phyloP scores from a whole-genome alignment of 2,329 filamentous ascomycete species.

The Paecilomyces sp. region DNA sequence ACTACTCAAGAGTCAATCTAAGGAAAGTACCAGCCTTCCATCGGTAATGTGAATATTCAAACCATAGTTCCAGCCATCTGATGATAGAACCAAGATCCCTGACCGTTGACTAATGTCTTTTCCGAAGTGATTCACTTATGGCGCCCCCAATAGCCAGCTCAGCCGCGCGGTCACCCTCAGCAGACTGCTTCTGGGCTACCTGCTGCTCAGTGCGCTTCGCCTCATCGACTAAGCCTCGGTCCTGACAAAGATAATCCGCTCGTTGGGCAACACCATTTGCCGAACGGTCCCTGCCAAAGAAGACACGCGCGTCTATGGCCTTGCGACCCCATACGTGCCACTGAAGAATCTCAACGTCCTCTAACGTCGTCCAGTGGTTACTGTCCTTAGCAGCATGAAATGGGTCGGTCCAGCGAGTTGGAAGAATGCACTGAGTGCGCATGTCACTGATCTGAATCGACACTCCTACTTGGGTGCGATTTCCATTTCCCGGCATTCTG shows the following conservation, averaged over 20 bases:
- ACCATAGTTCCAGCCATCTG: background rate
- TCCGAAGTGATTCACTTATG: background rate
- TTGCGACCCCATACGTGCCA: conserved; percentile 9
- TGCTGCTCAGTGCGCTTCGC: conserved; percentile 4
- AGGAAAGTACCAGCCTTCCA: background rate
- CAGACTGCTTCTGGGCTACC: background rate
- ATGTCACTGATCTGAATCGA: conserved; percentile 7
- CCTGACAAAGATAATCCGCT: conserved; percentile 7
- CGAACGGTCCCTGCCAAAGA: conserved; percentile 8
- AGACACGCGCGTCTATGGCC: conserved; percentile 9
- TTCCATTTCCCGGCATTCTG: conserved; percentile 7
- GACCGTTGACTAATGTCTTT: background rate
- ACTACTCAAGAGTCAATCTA: background rate
- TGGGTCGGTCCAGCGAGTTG: conserved; percentile 7
- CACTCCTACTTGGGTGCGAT: background rate
- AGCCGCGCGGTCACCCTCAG: background rate
- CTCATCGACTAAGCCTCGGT: conserved; percentile 4
- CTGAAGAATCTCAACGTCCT: conserved; percentile 11
- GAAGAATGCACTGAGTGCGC: conserved; percentile 4
- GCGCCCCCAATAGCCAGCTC: background rate
- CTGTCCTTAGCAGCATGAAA: background rate
- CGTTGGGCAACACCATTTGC: conserved; percentile 6
- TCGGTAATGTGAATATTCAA: background rate
- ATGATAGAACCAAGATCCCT: background rate
- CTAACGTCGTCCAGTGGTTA: conserved; percentile 8